Evolutionary conservation across 1,284 basidiomycete genomes (phyloP), one percentile per base, ranked within the genome.

Genomic region (Sphaerobolus stellatus): DNA sequence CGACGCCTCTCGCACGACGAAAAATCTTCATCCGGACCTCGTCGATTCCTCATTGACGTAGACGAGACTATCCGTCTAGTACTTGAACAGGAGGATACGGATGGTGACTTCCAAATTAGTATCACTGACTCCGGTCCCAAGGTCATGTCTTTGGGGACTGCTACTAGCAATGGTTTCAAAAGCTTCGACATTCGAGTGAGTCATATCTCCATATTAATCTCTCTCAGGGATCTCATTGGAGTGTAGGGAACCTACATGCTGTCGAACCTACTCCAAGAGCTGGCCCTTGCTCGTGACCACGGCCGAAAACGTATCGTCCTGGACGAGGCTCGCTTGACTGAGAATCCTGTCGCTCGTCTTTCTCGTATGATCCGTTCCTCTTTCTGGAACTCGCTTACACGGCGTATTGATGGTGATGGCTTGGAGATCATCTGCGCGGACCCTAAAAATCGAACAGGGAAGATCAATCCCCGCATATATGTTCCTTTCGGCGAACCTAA

Each of bases 331-430:
- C 89, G 95, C 57, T 78, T 99, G 51, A 93, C 92, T 0, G 96
- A 99, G 74, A 98, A 98, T 70, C 97, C 96, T 0, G 94, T 99
- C 41, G 94, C 97, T 68, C 89, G 96, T 41, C 81, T 99, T 36
- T 96, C 92, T 22, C 86, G 97, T 57, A 98, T 99, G 96, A 99
- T 99, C 75, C 91, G 89, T 68, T 87, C 95, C 73, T 95, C 92
- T 11, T 99, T 99, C 78, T 99, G 96, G 96, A 92, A 96, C 70
- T 92, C 94, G 8, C 79, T 99, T 48, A 99, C 97, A 1, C 87
- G 96, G 50, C 86, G 94, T 34, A 99, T 99, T 66, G 97, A 99
- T 67, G 94, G 92, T 0, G 94, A 98, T 59, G 97, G 96, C 5
- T 81, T 99, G 30, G 95, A 98, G 71, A 92, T 94, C 59, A 98